A percentile compares a stretch with the other conserved stretches of the same genome.
Evolutionary conservation across 345 rosid genomes (phyloP).

Genomic region (Rhodomyrtus tomentosa): DNA sequence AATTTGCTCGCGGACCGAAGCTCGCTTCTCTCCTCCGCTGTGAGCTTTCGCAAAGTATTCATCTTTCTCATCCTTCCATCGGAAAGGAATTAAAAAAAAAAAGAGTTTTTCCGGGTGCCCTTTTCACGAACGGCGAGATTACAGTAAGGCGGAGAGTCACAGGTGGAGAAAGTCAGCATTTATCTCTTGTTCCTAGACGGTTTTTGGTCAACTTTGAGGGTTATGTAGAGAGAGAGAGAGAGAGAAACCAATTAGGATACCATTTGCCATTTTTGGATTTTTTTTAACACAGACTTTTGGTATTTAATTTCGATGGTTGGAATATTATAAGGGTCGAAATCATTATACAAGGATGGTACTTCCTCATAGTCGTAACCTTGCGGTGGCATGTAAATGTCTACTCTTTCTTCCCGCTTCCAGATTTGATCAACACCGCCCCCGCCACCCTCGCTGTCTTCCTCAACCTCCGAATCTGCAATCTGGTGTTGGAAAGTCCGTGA

Average conservation of each 20-base stretch:
- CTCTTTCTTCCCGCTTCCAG: neutral
- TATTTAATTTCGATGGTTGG: neutral
- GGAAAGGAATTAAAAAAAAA: neutral
- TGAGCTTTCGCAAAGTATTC: neutral
- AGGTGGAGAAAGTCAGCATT: neutral
- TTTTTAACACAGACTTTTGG: neutral
- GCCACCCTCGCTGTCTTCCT: neutral
- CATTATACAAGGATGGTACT: neutral
- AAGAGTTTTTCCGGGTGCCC: neutral
- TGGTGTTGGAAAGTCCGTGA: neutral
- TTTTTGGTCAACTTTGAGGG: neutral
- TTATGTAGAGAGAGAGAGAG: neutral
- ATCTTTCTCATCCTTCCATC: neutral
- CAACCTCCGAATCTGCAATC: neutral
- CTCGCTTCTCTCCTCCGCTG: neutral
- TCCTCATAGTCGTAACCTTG: neutral
- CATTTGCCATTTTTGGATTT: neutral
- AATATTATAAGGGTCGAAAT: neutral
- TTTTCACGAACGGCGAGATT: neutral
- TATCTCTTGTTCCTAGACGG: neutral
- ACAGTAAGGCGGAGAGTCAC: neutral
- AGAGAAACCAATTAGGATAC: neutral
- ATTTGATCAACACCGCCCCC: neutral
- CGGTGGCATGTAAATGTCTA: neutral
- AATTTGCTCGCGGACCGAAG: neutral